A percentile compares a stretch with the other conserved stretches of the same genome.
Conservation (phyloP, 768 basidiomycete genomes). For the Tylopilus rubrobrunneus region DNA sequence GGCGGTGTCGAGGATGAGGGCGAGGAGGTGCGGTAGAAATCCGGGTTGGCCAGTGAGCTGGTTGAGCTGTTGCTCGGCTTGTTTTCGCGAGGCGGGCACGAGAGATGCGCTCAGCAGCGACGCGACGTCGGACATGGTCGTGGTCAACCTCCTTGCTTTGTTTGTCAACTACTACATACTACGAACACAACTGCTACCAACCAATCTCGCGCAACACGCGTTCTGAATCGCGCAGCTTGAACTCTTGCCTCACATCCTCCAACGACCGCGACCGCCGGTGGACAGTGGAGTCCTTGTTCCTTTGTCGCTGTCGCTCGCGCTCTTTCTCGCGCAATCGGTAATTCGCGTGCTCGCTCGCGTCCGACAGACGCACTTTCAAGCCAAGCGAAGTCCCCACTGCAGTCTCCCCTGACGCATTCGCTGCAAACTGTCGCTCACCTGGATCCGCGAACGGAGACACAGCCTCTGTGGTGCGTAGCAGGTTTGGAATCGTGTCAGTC, state of each 20-base stretch:
- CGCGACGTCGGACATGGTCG: conserved; percentile 61
- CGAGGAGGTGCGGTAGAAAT: conserved; percentile 76
- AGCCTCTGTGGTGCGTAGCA: background rate
- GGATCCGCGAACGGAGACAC: background rate
- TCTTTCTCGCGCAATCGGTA: conserved; percentile 22
- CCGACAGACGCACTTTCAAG: conserved; percentile 20
- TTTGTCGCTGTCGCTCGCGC: conserved; percentile 11
- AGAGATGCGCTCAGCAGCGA: conserved; percentile 70
- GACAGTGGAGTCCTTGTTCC: background rate
- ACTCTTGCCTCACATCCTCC: conserved; percentile 1
- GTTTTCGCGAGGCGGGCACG: conserved; percentile 63
- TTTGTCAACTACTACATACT: too few relatives aligned
- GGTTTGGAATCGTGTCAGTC: conserved; percentile 7
- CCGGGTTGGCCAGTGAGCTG: conserved; percentile 66
- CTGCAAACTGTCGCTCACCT: too few relatives aligned
- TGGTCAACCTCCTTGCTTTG: too few relatives aligned
- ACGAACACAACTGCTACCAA: conserved; percentile 9
- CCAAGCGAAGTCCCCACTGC: conserved; percentile 10
- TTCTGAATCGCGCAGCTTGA: conserved; percentile 21
- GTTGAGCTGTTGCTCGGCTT: conserved; percentile 76
- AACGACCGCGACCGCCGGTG: too few relatives aligned
- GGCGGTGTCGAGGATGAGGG: conserved; percentile 68
- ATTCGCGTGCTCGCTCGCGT: conserved; percentile 21
- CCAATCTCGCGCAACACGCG: conserved; percentile 18
- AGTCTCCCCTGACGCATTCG: background rate